Percentiles rank a stretch among this genome's conserved stretches.
Evolutionary conservation across 768 basidiomycete genomes (phyloP).

Genomic region (Suillus fuscotomentosus): DNA sequence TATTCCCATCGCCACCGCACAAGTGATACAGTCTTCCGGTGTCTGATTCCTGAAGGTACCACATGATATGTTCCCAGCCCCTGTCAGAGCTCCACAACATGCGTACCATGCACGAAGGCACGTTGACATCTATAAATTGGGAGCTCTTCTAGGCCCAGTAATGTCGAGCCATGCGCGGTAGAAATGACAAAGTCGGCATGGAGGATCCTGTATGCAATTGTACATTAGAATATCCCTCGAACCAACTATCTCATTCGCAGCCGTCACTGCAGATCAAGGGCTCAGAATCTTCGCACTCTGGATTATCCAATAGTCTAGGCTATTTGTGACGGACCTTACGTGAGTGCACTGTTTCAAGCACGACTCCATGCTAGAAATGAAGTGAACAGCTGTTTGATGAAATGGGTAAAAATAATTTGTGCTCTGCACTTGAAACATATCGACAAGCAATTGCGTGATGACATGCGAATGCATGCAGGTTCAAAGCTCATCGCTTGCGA

Average conservation of each 20-base stretch:
- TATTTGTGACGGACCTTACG: background rate
- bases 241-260: background rate
- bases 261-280: background rate
- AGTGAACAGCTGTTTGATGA: background rate
- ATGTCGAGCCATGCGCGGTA: background rate
- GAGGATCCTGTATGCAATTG: background rate
- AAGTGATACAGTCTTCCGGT: background rate
- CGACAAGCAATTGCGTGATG: background rate
- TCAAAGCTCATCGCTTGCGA: background rate
- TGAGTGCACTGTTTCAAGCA: background rate
- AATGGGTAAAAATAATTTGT: background rate
- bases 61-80: background rate
- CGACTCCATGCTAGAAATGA: background rate
- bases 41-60: background rate
- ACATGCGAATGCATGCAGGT: slow-evolving; percentile 1
- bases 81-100: slow-evolving; percentile 3
- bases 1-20: background rate
- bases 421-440: background rate
- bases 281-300: background rate
- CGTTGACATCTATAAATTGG: background rate
- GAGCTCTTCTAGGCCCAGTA: background rate
- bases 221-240: background rate
- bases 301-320: background rate
- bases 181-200: background rate
- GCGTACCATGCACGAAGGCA: background rate